A percentile compares a stretch with the other conserved stretches of the same genome.
Evolutionary conservation across 2,329 filamentous ascomycete genomes (phyloP).

Genomic region (Penicillium palitans): DNA sequence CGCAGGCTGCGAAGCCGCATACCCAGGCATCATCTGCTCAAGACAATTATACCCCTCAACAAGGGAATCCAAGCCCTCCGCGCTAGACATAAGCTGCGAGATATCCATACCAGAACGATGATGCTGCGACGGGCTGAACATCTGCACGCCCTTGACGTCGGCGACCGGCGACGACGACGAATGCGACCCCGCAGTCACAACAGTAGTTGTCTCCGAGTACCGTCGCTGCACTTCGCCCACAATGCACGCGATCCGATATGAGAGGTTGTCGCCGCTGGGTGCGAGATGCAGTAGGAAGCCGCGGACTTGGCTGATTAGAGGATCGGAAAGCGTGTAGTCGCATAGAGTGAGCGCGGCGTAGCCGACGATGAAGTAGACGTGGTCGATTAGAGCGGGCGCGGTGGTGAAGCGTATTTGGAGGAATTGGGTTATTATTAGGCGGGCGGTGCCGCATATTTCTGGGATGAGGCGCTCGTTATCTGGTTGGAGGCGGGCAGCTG

Average conservation of each 20-base stretch:
- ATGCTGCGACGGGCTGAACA: constrained; percentile 9
- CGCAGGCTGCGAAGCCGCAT: constrained; percentile 16
- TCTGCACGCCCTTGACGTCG: constrained; percentile 16
- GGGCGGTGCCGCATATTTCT: constrained; percentile 33
- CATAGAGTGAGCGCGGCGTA: constrained; percentile 40
- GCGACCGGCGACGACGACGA: constrained; percentile 24
- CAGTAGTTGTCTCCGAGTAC: constrained; percentile 24
- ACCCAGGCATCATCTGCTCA: constrained; percentile 29
- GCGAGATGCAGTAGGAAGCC: constrained; percentile 36
- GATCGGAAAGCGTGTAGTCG: constrained; percentile 35
- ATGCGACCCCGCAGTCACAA: constrained; percentile 5
- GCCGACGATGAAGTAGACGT: constrained; percentile 36
- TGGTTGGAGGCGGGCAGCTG: constrained; percentile 28
- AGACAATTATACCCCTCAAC: constrained; percentile 29
- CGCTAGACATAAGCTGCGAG: constrained; percentile 23
- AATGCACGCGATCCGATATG: constrained; percentile 36
- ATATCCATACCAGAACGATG: constrained; percentile 22
- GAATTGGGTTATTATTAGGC: constrained; percentile 34
- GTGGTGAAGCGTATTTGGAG: constrained; percentile 31
- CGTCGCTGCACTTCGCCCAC: constrained; percentile 34
- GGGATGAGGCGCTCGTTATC: constrained; percentile 29
- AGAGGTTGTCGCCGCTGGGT: constrained; percentile 36
- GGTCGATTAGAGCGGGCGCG: constrained; percentile 36
- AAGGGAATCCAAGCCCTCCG: constrained; percentile 23
- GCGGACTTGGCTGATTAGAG: constrained; percentile 36